Base-by-base conservation (phyloP, 805 yeast species). In the Trichomonascus vanleenenianus region DNA sequence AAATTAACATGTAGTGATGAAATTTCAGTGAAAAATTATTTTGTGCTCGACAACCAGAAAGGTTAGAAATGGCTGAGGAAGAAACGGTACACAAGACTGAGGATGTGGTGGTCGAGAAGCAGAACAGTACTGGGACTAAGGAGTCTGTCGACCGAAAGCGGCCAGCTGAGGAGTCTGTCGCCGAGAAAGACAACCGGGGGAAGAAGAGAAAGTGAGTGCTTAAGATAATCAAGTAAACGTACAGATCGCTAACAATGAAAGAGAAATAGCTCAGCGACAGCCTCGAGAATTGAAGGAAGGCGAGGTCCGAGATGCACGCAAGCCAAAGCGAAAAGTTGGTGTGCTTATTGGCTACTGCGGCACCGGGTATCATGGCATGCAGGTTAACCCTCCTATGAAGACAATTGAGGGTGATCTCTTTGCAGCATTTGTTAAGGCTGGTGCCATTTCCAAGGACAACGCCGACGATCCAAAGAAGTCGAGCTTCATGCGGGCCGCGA, bases 361-460 rank as follows among this genome's bases (percentile, higher is more conserved):
- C 36, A 81, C 96, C 1, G 97, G 97, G 0, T 89, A 89, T 66
- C 93, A 85, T 63, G 97, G 97, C 6, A 86, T 89, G 95, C 97
- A 89, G 65, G 68, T 83, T 52, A 89, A 88, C 60, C 94, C 95
- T 1, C 94, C 89, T 15, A 78, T 78, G 36, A 79, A 80, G 60
- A 89, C 97, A 16, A 89, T 89, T 53, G 97, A 89, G 65, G 93
- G 89, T 11, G 96, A 85, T 42, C 59, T 89, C 5, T 91, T 86
- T 63, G 73, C 76, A 27, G 96, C 97, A 0, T 78, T 91, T 59
- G 82, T 81, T 30, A 75, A 75, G 46, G 88, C 95, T 2, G 97
- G 95, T 15, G 96, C 95, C 3, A 77, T 89, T 46, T 83, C 95
- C 1, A 77, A 78, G 48, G 93, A 85, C 56, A 89, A 89, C 63